These are phyloP conservation scores for Coemansia sp. DNA, from an alignment of 192 early-diverging fungal species.

Conservation along the genomic window DNA sequence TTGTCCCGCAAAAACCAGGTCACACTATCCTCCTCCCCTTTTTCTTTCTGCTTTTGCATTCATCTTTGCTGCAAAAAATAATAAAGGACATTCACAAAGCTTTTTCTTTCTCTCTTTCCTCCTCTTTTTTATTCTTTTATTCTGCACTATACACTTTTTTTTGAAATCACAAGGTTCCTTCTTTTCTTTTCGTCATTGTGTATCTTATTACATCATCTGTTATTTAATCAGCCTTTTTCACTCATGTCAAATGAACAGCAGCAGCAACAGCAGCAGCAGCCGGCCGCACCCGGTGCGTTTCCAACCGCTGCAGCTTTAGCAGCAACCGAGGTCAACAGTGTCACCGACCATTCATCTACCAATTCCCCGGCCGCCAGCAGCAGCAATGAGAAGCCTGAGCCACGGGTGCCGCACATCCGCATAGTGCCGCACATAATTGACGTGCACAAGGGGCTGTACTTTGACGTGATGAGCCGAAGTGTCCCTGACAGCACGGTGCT, in stretches of 20 bases:
- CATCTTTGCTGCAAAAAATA: not conserved
- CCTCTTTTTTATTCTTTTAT: constrained; percentile 5
- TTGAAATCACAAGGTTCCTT: not conserved
- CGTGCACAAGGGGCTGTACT: constrained; percentile 58
- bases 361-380: constrained; percentile 5
- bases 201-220: not conserved
- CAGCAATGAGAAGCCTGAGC: constrained; percentile 2
- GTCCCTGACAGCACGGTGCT: constrained; percentile 61
- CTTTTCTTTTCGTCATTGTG: not conserved
- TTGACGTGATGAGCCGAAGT: constrained; percentile 65
- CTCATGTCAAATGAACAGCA: constrained; percentile 1
- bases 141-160: constrained; percentile 5
- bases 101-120: constrained; percentile 7
- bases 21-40: not conserved
- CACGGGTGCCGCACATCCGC: constrained; percentile 49
- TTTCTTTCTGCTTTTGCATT: not conserved
- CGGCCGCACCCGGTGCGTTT: not conserved
- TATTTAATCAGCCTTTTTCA: constrained; percentile 2
- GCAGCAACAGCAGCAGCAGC: not conserved
- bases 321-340: not conserved
- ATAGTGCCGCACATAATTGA: constrained; percentile 60
- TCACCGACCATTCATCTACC: not conserved
- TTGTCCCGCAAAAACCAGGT: not conserved
- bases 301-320: not conserved
- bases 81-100: not conserved